Conservation (phyloP, 805 yeast species). For the Candida dajiaensis region DNA sequence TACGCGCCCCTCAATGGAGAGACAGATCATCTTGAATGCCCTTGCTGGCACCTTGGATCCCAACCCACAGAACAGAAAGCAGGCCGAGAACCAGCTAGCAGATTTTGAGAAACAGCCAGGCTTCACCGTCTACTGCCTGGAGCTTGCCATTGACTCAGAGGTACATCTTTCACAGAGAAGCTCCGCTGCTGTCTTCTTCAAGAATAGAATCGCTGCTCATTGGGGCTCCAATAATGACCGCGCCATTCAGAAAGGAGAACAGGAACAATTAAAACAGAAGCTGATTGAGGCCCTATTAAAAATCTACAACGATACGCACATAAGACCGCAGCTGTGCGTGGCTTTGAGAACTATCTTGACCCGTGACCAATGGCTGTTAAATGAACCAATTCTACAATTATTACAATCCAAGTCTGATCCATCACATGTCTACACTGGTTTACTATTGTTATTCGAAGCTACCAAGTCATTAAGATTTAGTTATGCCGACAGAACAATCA, state of each 20-base stretch:
- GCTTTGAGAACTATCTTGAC: conserved; percentile 50
- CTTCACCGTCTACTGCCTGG: conserved; percentile 48
- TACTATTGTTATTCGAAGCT: conserved; percentile 50
- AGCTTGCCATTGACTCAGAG: conserved; percentile 39
- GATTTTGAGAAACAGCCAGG: conserved; percentile 52
- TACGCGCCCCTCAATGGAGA: conserved; percentile 29
- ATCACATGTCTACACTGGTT: conserved; percentile 44
- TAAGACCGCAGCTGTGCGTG: conserved; percentile 52
- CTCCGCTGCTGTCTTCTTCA: conserved; percentile 64
- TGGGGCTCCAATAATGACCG: conserved; percentile 38
- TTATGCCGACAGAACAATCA: conserved; percentile 39
- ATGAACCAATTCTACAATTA: conserved; percentile 28
- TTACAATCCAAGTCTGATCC: conserved; percentile 30
- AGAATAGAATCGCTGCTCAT: conserved; percentile 50
- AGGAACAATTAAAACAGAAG: conserved; percentile 47
- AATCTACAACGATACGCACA: conserved; percentile 32
- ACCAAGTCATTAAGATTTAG: conserved; percentile 52
- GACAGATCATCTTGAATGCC: conserved; percentile 41
- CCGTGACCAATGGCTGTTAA: conserved; percentile 33
- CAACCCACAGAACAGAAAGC: conserved; percentile 41
- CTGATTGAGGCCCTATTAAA: conserved; percentile 47
- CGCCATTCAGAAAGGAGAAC: conserved; percentile 41
- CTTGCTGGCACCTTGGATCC: conserved; percentile 52
- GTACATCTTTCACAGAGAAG: conserved; percentile 40
- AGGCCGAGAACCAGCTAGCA: conserved; percentile 46